phyloP scores from a whole-genome alignment of 805 yeast genomes.

The Schizosaccharomyces osmophilus region DNA sequence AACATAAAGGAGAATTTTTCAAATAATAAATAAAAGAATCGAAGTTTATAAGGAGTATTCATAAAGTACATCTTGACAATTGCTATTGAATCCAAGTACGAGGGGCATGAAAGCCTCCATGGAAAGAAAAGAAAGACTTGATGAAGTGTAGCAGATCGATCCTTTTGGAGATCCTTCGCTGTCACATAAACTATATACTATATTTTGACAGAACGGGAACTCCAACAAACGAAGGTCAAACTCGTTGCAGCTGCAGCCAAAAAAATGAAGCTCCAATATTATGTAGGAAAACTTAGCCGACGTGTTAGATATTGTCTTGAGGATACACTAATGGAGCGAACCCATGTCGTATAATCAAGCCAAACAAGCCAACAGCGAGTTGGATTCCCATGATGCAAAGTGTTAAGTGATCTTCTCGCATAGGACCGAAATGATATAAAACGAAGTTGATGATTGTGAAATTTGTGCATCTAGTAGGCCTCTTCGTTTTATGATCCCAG shows the following conservation, averaged over 20 bases:
- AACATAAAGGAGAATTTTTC: too few relatives aligned
- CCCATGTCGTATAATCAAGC: slow-evolving; percentile 57
- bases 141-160: not conserved
- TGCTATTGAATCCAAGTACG: too few relatives aligned
- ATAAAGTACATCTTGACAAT: too few relatives aligned
- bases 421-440: slow-evolving; percentile 72
- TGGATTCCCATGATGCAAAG: slow-evolving; percentile 34
- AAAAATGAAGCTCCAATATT: too few relatives aligned
- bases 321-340: slow-evolving; percentile 74
- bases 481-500: slow-evolving; percentile 8
- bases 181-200: too few relatives aligned
- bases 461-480: slow-evolving; percentile 31
- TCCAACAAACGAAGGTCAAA: too few relatives aligned
- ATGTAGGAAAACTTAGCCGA: not conserved
- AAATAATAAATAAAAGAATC: too few relatives aligned
- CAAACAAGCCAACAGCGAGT: slow-evolving; percentile 19
- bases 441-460: slow-evolving; percentile 68
- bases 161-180: not conserved
- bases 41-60: too few relatives aligned
- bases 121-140: too few relatives aligned
- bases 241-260: too few relatives aligned
- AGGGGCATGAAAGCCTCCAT: too few relatives aligned
- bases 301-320: slow-evolving; percentile 32
- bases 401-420: slow-evolving; percentile 62
- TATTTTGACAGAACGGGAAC: too few relatives aligned